These are phyloP conservation scores for Phytophthora palmivora DNA, from an alignment of 352 stramenopile genomes.

Conservation along the genomic window DNA sequence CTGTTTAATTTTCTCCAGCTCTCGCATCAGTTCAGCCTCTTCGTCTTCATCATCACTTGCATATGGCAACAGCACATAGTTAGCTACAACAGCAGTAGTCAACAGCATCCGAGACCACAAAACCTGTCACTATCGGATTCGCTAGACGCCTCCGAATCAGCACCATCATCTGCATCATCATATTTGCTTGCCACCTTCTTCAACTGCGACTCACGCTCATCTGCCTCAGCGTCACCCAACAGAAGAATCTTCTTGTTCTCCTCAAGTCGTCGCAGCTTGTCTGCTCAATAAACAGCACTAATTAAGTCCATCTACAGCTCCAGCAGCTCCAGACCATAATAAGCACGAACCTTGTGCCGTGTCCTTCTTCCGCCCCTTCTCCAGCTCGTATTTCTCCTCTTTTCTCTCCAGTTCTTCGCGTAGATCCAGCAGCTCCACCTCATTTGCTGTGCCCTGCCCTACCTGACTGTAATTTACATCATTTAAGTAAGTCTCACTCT, in stretches of 20 bases:
- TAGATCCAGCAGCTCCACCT: constrained; percentile 79
- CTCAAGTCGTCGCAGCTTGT: constrained; percentile 75
- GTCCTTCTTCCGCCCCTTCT: constrained; percentile 80
- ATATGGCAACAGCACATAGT: background rate
- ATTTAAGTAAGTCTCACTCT: background rate
- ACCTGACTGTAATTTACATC: constrained; percentile 57
- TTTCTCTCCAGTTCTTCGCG: constrained; percentile 78
- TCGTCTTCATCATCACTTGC: constrained; percentile 95
- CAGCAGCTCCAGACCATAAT: background rate
- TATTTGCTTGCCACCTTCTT: constrained; percentile 91
- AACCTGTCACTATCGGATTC: constrained; percentile 85
- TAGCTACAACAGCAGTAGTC: background rate
- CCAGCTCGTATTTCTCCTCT: constrained; percentile 74
- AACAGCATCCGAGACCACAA: background rate
- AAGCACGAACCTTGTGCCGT: constrained; percentile 69
- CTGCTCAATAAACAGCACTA: constrained; percentile 26
- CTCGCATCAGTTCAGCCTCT: constrained; percentile 95
- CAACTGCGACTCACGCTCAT: constrained; percentile 84
- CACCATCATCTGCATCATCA: constrained; percentile 90
- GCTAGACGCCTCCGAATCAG: constrained; percentile 64
- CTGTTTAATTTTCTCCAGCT: constrained; percentile 98
- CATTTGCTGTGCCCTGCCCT: constrained; percentile 80
- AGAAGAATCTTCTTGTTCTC: constrained; percentile 87
- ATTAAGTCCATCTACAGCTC: background rate
- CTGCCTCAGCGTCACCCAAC: constrained; percentile 72